Base-by-base conservation (phyloP, 2,329 filamentous ascomycete species). In the Phialophora macrospora region DNA sequence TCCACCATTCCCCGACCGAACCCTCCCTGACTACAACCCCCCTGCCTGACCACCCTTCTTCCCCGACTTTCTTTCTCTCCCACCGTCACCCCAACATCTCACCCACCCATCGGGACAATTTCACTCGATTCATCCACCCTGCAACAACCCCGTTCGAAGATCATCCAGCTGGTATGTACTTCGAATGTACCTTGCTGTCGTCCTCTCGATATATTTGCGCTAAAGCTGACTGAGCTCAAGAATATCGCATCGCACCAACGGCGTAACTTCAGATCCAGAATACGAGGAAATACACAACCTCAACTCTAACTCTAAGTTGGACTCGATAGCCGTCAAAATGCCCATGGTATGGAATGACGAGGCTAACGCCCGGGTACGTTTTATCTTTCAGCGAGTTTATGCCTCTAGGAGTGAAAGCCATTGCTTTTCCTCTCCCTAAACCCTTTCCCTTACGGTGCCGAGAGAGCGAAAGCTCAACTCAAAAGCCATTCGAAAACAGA, bases 311-410 rank as follows among this genome's bases (percentile, higher is more conserved):
- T 4, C 28, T 7, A 28, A 28, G 4, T 28, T 7, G 28, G 28
- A 62, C 14, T 49, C 41, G 32, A 41, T n/a, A 49, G 38, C 55
- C 49, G 6, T 52, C 48, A 69, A 62, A 20, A 71, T 68, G 68
- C 70, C 66, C 9, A 69, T 66, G 59, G 54, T 20, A 11, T 69
- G 68, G 66, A 60, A 63, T 24, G 55, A 56, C 3, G 64, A 67
- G n/a, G 61, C 66, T 3, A 65, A 68, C 41, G 65, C 63, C 11
- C 55, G 60, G 61, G 68, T 71, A 62, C 17, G 57, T 66, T 28
- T 24, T 9, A 3, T 24, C n/a, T 41, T 28, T 20, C 28, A 24
- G 30, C 7, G 30, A 30, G 20, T n/a, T 26, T 20, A 17, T 9
- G 49, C 22, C 30, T 26, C 22, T 28, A 22, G 48, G 48, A n/a